A percentile compares a stretch with the other conserved stretches of the same genome.
These are phyloP conservation scores for Thoreauomyces humboldtii DNA, from an alignment of 192 early-diverging fungal species.

Conservation along the genomic window DNA sequence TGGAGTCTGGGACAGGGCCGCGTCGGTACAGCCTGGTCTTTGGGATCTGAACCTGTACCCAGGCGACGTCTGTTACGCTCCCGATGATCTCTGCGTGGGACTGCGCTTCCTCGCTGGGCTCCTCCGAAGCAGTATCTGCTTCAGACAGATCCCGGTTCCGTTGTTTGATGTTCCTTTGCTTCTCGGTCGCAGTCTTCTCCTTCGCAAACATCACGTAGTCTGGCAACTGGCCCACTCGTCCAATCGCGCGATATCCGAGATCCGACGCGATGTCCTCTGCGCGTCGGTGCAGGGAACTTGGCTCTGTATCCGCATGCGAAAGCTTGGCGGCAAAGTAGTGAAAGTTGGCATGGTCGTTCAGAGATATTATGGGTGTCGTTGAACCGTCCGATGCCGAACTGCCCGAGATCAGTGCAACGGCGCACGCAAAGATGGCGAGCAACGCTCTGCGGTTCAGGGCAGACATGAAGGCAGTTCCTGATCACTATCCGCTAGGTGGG, in stretches of 20 bases:
- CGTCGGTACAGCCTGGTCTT: constrained; percentile 40
- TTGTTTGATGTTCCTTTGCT: background rate
- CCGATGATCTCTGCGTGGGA: constrained; percentile 10
- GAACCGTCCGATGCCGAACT: too few relatives aligned
- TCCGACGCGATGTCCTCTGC: constrained; percentile 18
- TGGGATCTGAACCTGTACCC: constrained; percentile 42
- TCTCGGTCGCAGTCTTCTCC: constrained; percentile 24
- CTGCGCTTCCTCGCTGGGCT: background rate
- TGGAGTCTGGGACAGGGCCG: constrained; percentile 19
- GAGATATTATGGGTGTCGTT: too few relatives aligned
- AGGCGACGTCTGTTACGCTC: constrained; percentile 18
- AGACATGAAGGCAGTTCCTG: too few relatives aligned
- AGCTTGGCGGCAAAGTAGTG: constrained; percentile 48
- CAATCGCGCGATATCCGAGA: constrained; percentile 35
- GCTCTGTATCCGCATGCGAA: too few relatives aligned
- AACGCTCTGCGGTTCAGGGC: too few relatives aligned
- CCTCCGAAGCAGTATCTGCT: background rate
- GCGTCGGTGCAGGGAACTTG: constrained; percentile 1
- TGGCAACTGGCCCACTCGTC: constrained; percentile 65
- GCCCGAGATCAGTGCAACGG: too few relatives aligned
- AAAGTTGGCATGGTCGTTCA: constrained; percentile 47
- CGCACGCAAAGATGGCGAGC: too few relatives aligned
- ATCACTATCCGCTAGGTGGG: too few relatives aligned
- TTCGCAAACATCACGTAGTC: constrained; percentile 66
- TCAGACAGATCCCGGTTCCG: background rate